phyloP scores from a whole-genome alignment of 169 alveolate species.

The Amoebophrya sp. region DNA sequence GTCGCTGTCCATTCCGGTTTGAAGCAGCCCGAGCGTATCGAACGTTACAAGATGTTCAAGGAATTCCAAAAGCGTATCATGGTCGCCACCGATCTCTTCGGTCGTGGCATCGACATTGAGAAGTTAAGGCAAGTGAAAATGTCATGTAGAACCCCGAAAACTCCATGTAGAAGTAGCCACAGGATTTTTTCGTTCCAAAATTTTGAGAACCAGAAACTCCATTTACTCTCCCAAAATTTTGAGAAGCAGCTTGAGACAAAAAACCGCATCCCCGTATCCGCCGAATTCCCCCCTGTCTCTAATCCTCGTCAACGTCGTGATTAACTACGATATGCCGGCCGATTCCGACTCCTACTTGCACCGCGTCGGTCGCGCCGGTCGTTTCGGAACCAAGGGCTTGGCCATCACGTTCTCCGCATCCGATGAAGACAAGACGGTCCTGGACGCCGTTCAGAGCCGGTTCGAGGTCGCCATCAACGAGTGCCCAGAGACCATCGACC shows the following conservation, averaged over 20 bases:
- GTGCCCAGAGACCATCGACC: conserved; percentile 87
- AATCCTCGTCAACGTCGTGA: conserved; percentile 98
- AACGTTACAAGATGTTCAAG: conserved; percentile 90
- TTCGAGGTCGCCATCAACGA: conserved; percentile 93
- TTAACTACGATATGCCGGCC: conserved; percentile 97
- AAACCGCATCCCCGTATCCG: too few relatives aligned
- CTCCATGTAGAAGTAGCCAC: too few relatives aligned
- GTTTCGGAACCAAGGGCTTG: conserved; percentile 99
- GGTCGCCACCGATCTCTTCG: conserved; percentile 99
- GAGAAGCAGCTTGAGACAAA: too few relatives aligned
- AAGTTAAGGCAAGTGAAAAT: too few relatives aligned
- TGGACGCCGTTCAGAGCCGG: conserved; percentile 90
- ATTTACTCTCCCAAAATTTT: too few relatives aligned
- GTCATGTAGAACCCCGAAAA: too few relatives aligned
- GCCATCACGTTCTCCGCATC: conserved; percentile 90
- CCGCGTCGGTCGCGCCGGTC: conserved; percentile 98
- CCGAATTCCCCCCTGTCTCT: too few relatives aligned
- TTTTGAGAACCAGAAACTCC: too few relatives aligned
- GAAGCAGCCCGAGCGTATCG: conserved; percentile 62
- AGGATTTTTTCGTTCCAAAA: too few relatives aligned
- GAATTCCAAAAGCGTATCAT: conserved; percentile 92
- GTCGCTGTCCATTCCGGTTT: conserved; percentile 86
- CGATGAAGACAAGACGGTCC: conserved; percentile 85
- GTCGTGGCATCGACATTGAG: conserved; percentile 99
- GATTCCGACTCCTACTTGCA: conserved; percentile 76